Evolutionary conservation across 352 stramenopile species (phyloP).

Genomic region (Phytophthora macrochlamydospora): DNA sequence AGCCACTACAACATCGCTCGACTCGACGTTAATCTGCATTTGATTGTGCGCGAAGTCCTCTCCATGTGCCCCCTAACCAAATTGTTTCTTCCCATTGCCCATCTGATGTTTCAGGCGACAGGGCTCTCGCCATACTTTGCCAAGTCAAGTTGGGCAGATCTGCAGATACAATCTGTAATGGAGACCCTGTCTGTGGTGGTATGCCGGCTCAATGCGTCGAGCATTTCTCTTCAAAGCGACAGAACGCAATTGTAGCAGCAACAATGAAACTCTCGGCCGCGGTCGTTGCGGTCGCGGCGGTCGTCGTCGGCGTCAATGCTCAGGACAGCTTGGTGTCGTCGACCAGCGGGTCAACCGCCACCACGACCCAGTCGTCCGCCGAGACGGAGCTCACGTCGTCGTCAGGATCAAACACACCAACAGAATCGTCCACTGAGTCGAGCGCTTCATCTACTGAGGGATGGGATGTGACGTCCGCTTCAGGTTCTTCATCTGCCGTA

Average conservation of each 20-base stretch:
- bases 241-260: slow-evolving; percentile 18
- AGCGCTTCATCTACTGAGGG: too few species aligned
- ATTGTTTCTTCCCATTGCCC: neutral
- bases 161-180: neutral
- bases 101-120: neutral
- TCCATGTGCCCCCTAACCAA: neutral
- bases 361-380: too few species aligned
- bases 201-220: neutral
- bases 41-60: neutral
- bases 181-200: neutral
- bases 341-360: too few species aligned
- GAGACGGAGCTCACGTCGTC: too few species aligned
- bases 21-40: neutral
- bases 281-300: slow-evolving; percentile 26
- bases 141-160: neutral
- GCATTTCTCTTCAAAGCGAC: neutral
- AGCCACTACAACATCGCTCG: neutral
- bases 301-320: slow-evolving; percentile 1
- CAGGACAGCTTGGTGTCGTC: slow-evolving; percentile 1
- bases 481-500: too few species aligned
- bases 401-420: too few species aligned
- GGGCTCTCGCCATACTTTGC: neutral
- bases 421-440: too few species aligned
- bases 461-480: too few species aligned
- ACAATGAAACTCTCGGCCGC: slow-evolving; percentile 33